Base-by-base conservation (phyloP, 148 eudicot genomes). In the Fagopyrum tataricum region DNA sequence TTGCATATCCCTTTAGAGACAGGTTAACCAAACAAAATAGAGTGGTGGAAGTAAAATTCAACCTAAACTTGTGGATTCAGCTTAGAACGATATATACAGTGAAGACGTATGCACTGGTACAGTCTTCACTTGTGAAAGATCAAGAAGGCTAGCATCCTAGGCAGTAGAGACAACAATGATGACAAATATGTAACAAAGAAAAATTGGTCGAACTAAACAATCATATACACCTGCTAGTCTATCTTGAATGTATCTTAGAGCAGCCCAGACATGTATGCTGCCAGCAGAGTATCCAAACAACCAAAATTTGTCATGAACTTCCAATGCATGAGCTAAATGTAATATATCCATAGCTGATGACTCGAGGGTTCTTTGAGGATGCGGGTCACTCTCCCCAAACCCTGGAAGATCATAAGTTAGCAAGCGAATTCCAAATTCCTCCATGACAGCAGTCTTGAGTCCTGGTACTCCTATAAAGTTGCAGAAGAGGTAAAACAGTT, bases 321-420 rank as follows among this genome's bases (percentile, higher is more conserved):
- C 81, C 66, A 84, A 74, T 64, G 85, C 84, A 84, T 87, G 80
- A 20, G 90, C 84, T 39, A 90, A 77, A 76, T 87, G 85, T 64
- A 80, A 78, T 81, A 87, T 79, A 72, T 90, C 95, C 73, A 85
- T 13, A 74, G 95, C 91, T 59, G 95, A 90, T 31, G 95, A 86
- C 76, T 87, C 84, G 53, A 90, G 88, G 70, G 78, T 82, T 76
- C 95, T 87, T 6, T 75, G 73, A 2, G 91, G 88, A 79, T 90
- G 88, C 55, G 95, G 86, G 83, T 87, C 91, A 82, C 95, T 90
- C 84, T 84, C 88, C 18, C 95, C 95, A 83, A 90, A 90, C 17
- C 95, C 95, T 17, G 95, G 95, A 79, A 87, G 85, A 76, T 90
- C 95, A 78, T 87, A 90, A 15, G 91, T 75, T 70, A 90, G 79